Base-by-base conservation (phyloP, 2,329 filamentous ascomycete species). In the Verticillium dahliae region DNA sequence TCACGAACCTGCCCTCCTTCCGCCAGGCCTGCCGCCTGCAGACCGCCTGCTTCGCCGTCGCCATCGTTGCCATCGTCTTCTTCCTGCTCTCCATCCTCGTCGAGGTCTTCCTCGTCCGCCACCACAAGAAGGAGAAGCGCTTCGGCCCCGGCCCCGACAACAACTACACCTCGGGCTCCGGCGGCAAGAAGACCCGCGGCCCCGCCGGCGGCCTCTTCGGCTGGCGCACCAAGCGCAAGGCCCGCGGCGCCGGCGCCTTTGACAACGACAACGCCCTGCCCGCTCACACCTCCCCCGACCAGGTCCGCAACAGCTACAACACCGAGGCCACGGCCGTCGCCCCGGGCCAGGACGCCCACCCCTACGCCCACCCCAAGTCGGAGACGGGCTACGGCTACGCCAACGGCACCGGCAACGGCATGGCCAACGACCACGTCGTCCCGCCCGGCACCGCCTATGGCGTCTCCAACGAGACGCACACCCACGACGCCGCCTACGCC, bases 21-120 rank as follows among this genome's bases (percentile, higher is more conserved):
- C 72, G 69, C 45, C 74, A 74, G 7, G 86, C 89, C 1, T 97
- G 93, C 79, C 81, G 81, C 7, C 50, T 97, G 67, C 86, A 96
- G 76, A 91, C 87, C 58, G 92, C 88, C 55, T 84, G 81, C 63
- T 88, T 97, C 66, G 90, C 90, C 3, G 87, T 95, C 15, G 79
- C 92, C 35, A 90, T 97, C 63, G 84, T 92, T 61, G 90, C 83
- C 70, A 86, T 90, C 87, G 92, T 90, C 77, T 87, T 94, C 75
- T 95, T 94, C 81, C 71, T 91, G 68, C 70, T 91, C 70, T 91
- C 90, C 58, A 85, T 90, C 59, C 72, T 87, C 62, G 80, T 90
- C 65, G 90, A 94, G 70, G 66, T 91, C 58, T 79, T 82, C 58
- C 83, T 94, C 56, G 84, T 84, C 68, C 86, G 87, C 63, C 81